A percentile compares a stretch with the other conserved stretches of the same genome.
Conservation (phyloP, 192 early-diverging fungal species). For the Coemansia sp. region DNA sequence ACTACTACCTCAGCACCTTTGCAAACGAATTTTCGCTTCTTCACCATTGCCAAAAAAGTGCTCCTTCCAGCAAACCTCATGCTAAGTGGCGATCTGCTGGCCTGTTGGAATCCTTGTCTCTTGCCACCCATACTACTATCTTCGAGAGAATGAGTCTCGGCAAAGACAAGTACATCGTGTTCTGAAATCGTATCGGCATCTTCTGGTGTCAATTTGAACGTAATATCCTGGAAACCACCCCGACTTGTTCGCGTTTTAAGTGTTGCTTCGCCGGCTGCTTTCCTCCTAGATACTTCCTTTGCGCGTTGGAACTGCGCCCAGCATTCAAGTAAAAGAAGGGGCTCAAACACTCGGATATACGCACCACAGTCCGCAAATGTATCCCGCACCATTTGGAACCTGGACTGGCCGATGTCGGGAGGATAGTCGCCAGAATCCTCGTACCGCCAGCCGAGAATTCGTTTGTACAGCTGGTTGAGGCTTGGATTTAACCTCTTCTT, state of each 20-base stretch:
- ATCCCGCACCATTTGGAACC: slow-evolving; percentile 59
- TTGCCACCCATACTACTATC: slow-evolving; percentile 11
- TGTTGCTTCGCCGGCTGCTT: slow-evolving; percentile 33
- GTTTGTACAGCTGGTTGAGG: slow-evolving; percentile 60
- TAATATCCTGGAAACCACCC: slow-evolving; percentile 78
- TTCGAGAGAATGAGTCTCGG: slow-evolving; percentile 30
- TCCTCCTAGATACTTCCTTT: slow-evolving; percentile 59
- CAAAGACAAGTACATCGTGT: slow-evolving; percentile 69
- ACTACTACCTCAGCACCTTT: slow-evolving; percentile 31
- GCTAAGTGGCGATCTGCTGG: neutral
- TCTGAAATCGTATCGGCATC: slow-evolving; percentile 50
- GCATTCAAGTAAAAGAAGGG: slow-evolving; percentile 79
- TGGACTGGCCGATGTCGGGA: slow-evolving; percentile 31
- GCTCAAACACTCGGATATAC: slow-evolving; percentile 76
- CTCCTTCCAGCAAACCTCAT: slow-evolving; percentile 16
- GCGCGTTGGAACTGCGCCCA: slow-evolving; percentile 81
- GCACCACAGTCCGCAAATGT: slow-evolving; percentile 60
- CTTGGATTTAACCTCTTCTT: slow-evolving; percentile 56
- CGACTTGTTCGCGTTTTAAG: slow-evolving; percentile 63
- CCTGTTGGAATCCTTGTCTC: neutral
- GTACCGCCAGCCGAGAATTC: slow-evolving; percentile 66
- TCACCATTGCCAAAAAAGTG: slow-evolving; percentile 49
- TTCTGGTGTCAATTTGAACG: slow-evolving; percentile 51
- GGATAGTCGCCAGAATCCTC: slow-evolving; percentile 59
- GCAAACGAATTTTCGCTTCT: slow-evolving; percentile 23